These are phyloP conservation scores for Solanum sparsipilum DNA, from an alignment of 257 asterid genomes.

Conservation along the genomic window DNA sequence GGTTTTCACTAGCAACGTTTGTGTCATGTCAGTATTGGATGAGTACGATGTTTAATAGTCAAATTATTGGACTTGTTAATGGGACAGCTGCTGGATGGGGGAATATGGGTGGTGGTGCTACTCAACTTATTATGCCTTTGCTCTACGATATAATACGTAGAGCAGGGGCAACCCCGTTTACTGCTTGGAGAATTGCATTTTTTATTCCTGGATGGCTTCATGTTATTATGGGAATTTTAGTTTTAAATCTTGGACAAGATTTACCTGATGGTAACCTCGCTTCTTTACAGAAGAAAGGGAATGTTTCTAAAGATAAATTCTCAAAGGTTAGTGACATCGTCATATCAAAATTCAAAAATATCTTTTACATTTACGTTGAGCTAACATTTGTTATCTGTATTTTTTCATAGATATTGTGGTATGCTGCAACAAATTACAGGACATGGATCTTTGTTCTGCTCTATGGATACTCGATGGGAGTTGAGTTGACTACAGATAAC, in stretches of 20 bases:
- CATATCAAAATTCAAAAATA: no score
- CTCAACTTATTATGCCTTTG: constrained; percentile 18
- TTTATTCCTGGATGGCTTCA: constrained; percentile 14
- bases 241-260: constrained; percentile 13
- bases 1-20: constrained; percentile 16
- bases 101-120: constrained; percentile 21
- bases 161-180: constrained; percentile 8
- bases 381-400: not conserved
- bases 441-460: constrained; percentile 50
- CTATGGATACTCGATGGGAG: constrained; percentile 55
- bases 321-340: not conserved
- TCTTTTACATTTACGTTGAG: fast-evolving
- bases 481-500: constrained; percentile 41
- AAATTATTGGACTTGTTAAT: constrained; percentile 11
- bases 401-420: not conserved
- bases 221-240: constrained; percentile 15
- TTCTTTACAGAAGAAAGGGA: constrained; percentile 11
- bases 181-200: constrained; percentile 22
- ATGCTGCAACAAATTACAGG: constrained; percentile 43
- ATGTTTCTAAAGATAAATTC: not conserved
- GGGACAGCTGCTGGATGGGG: constrained; percentile 27
- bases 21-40: constrained; percentile 21
- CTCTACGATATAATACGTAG: constrained; percentile 10
- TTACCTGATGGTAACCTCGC: constrained; percentile 22
- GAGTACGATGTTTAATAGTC: constrained; percentile 8